phyloP scores from a whole-genome alignment of 106 monocot genomes.

The Phalaenopsis aphrodite region DNA sequence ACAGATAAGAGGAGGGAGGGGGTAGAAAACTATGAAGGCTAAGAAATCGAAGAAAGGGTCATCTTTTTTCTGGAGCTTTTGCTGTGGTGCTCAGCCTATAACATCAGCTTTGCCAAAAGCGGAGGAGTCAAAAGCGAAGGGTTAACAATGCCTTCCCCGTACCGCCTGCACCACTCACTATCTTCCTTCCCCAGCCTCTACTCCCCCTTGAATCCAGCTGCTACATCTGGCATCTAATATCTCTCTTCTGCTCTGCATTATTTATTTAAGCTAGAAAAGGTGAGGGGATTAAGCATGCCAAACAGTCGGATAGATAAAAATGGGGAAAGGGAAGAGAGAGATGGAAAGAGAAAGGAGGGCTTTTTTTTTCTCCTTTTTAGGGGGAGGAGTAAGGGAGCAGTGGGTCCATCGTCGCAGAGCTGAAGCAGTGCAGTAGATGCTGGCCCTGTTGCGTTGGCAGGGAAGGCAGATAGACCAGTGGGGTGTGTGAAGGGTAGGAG shows the following conservation, averaged over 20 bases:
- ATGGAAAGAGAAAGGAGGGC: background rate
- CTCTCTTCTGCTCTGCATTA: constrained; percentile 8
- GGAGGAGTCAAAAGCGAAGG: constrained; percentile 26
- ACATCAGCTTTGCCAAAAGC: constrained; percentile 38
- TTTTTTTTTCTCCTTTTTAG: background rate
- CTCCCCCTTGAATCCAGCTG: constrained; percentile 20
- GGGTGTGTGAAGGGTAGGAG: background rate
- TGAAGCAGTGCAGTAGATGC: constrained; percentile 11
- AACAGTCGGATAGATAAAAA: constrained; percentile 1
- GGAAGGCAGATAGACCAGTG: background rate
- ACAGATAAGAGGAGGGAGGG: background rate
- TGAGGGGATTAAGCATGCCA: background rate
- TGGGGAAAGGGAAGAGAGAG: background rate
- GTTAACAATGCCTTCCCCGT: constrained; percentile 18
- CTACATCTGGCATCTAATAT: constrained; percentile 5
- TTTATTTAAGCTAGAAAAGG: background rate
- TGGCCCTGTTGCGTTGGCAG: constrained; percentile 5
- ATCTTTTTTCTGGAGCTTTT: constrained; percentile 3
- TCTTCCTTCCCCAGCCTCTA: background rate
- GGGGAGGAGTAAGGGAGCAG: background rate
- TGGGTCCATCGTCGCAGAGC: constrained; percentile 7
- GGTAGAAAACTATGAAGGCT: background rate
- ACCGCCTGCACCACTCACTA: constrained; percentile 10
- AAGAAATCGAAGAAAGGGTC: background rate
- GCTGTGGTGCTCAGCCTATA: background rate